These are phyloP conservation scores for Moniliophthora roreri DNA, from an alignment of 1,284 basidiomycete species.

Conservation along the genomic window DNA sequence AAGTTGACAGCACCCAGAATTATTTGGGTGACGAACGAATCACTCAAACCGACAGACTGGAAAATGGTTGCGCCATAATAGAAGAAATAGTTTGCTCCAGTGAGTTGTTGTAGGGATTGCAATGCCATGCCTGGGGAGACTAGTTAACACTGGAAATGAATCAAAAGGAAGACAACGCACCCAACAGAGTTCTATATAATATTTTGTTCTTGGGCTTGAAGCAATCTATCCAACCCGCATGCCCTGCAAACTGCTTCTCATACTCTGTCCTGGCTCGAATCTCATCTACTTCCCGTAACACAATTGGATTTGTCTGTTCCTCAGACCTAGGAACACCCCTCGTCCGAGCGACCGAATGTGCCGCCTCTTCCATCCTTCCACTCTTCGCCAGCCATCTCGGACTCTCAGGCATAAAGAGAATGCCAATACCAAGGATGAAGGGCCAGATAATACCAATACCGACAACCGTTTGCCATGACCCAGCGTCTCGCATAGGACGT, in stretches of 20 bases:
- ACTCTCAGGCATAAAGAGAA: constrained; percentile 76
- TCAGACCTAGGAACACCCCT: background rate
- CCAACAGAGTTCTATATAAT: constrained; percentile 63
- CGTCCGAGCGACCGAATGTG: background rate
- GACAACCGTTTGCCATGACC: constrained; percentile 69
- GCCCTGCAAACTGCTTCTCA: constrained; percentile 28
- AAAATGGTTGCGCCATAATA: constrained; percentile 76
- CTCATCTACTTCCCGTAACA: constrained; percentile 50
- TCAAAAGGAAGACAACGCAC: constrained; percentile 22
- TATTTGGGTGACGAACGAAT: constrained; percentile 72
- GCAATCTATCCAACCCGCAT: constrained; percentile 61
- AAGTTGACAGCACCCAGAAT: constrained; percentile 75
- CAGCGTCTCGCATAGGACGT: constrained; percentile 43
- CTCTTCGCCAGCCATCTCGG: constrained; percentile 67
- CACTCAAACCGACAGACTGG: constrained; percentile 62
- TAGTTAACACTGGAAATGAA: constrained; percentile 16
- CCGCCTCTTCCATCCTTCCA: constrained; percentile 27
- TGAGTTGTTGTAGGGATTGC: constrained; percentile 76
- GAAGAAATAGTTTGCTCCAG: constrained; percentile 71
- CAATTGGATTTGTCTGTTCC: constrained; percentile 39
- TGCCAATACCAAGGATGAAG: constrained; percentile 63
- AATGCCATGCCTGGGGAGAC: constrained; percentile 53
- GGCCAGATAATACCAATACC: constrained; percentile 74
- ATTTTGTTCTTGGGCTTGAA: constrained; percentile 54
- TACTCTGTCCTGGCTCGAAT: constrained; percentile 48